phyloP scores from a whole-genome alignment of 108 stramenopile species.

The Chaetoceros muelleri region DNA sequence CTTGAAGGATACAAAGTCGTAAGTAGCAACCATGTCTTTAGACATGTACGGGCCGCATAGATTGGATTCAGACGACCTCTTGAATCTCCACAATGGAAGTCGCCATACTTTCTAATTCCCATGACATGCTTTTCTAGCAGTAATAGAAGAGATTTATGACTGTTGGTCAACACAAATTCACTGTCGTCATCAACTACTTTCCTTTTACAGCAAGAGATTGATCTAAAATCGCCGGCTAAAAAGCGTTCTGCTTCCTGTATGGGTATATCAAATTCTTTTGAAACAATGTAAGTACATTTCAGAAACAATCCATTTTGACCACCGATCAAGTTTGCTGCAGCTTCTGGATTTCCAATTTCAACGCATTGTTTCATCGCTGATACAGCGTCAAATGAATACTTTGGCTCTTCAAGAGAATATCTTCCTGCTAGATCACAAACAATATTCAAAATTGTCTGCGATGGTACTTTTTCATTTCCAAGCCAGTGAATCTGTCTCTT shows the following conservation, averaged over 20 bases:
- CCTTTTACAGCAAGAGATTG: too few species aligned
- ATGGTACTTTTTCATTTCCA: slow-evolving; percentile 26
- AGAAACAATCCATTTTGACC: slow-evolving; percentile 65
- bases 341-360: slow-evolving; percentile 42
- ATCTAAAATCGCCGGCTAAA: slow-evolving; percentile 23
- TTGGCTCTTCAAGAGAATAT: slow-evolving; percentile 23
- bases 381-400: slow-evolving; percentile 38
- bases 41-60: slow-evolving; percentile 46
- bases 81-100: slow-evolving; percentile 34
- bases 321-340: slow-evolving; percentile 66
- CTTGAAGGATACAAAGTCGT: slow-evolving; percentile 22
- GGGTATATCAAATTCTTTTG: slow-evolving; percentile 23
- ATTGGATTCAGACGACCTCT: slow-evolving; percentile 59
- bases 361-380: slow-evolving; percentile 59
- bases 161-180: slow-evolving; percentile 30
- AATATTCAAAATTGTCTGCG: slow-evolving; percentile 55
- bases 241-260: slow-evolving; percentile 62
- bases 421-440: slow-evolving; percentile 64
- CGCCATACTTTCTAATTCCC: slow-evolving; percentile 50
- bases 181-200: slow-evolving; percentile 11
- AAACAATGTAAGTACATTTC: slow-evolving; percentile 55
- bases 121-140: slow-evolving; percentile 57
- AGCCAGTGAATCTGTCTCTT: slow-evolving; percentile 32
- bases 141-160: slow-evolving; percentile 46
- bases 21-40: slow-evolving; percentile 57